Conservation (phyloP, 2,329 filamentous ascomycete species). For the Pseudovirgaria hyperparasitica region DNA sequence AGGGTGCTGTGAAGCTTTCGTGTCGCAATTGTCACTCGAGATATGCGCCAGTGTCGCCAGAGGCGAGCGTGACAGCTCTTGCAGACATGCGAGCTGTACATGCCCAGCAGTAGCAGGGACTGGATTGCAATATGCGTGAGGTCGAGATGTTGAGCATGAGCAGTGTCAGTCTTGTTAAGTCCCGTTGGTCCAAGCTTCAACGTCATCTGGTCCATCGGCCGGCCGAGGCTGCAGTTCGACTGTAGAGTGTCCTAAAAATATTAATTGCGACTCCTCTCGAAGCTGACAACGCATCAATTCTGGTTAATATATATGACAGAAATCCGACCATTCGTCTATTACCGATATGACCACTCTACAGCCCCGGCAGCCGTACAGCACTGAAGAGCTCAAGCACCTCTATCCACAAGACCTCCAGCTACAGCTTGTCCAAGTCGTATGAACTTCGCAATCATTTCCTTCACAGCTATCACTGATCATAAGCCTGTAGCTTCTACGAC, state of each 20-base stretch:
- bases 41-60: constrained; percentile 5
- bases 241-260: neutral
- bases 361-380: constrained; percentile 63
- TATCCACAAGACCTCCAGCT: constrained; percentile 74
- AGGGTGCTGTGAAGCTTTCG: no score
- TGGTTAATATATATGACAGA: no score
- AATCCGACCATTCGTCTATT: no score
- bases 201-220: neutral
- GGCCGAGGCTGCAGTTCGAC: neutral
- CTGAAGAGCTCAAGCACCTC: constrained; percentile 65
- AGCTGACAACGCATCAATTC: no score
- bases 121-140: neutral
- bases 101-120: constrained; percentile 7
- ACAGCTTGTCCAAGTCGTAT: constrained; percentile 73
- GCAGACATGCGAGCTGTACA: constrained; percentile 22
- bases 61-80: constrained; percentile 18
- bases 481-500: constrained; percentile 23
- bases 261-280: no score
- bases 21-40: no score
- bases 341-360: constrained; percentile 63
- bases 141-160: constrained; percentile 1
- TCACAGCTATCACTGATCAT: neutral
- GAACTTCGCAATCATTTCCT: constrained; percentile 10
- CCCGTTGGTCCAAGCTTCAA: neutral
- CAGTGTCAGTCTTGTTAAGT: neutral